Conservation (phyloP, 179 eudicot genomes). For the Gypsophila paniculata region DNA sequence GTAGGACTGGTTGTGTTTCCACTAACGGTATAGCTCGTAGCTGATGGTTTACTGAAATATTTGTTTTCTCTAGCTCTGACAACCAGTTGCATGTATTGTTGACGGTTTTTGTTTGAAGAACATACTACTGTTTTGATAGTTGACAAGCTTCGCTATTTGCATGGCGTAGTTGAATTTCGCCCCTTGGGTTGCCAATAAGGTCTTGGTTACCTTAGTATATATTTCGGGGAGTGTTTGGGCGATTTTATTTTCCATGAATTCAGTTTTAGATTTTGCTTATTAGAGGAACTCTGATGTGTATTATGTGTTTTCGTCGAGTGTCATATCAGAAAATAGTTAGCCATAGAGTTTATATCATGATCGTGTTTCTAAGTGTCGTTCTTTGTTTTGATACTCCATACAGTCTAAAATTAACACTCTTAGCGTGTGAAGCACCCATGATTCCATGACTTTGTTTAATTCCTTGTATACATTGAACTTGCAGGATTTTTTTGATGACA, state of each 20-base stretch:
- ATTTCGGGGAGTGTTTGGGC: neutral
- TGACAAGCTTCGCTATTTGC: neutral
- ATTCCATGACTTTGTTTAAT: slow-evolving; percentile 6
- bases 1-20: neutral
- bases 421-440: neutral
- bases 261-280: too few species aligned
- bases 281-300: neutral
- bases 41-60: neutral
- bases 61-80: neutral
- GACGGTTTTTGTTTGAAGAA: neutral
- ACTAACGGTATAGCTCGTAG: neutral
- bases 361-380: neutral
- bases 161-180: neutral
- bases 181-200: neutral
- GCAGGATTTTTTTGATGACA: slow-evolving; percentile 86
- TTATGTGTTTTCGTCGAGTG: neutral
- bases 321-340: neutral
- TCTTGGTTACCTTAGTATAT: neutral
- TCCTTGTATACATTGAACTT: slow-evolving; percentile 12
- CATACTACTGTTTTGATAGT: neutral
- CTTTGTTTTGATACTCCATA: neutral
- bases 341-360: neutral
- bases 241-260: too few species aligned
- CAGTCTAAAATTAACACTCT: neutral
- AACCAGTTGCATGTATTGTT: neutral